A percentile compares a stretch with the other conserved stretches of the same genome.
phyloP scores from a whole-genome alignment of 129 eudicot species.

The Lactuca saligna region DNA sequence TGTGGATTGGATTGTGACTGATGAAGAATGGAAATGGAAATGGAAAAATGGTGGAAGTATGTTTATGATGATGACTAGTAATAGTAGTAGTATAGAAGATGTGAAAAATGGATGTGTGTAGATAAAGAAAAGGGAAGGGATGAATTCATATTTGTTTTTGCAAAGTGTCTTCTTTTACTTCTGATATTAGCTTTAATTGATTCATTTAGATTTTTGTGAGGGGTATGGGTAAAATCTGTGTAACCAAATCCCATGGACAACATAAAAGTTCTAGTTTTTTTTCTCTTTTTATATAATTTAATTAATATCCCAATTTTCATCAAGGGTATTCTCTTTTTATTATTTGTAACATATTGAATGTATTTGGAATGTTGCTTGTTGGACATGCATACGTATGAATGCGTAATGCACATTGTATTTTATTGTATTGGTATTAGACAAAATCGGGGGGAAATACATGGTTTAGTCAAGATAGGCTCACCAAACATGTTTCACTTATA shows the following conservation, averaged over 20 bases:
- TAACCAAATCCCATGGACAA: conserved; percentile 31
- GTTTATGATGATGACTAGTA: neutral
- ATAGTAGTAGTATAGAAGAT: conserved; percentile 21
- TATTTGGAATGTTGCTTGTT: too few relatives aligned
- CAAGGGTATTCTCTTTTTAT: neutral
- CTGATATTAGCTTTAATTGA: conserved; percentile 34
- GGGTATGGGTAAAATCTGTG: conserved; percentile 27
- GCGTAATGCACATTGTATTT: too few relatives aligned
- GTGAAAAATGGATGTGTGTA: conserved; percentile 42
- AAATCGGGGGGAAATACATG: too few relatives aligned
- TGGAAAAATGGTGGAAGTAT: neutral
- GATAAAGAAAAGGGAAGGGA: conserved; percentile 31
- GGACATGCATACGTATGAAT: too few relatives aligned
- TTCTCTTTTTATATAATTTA: neutral
- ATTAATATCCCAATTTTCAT: neutral
- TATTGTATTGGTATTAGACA: too few relatives aligned
- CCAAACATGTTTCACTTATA: too few relatives aligned
- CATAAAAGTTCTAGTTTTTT: conserved; percentile 22
- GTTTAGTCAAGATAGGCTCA: too few relatives aligned
- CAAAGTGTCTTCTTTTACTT: conserved; percentile 21
- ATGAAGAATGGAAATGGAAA: neutral
- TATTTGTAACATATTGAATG: neutral
- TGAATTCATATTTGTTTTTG: conserved; percentile 38
- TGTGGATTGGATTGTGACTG: conserved; percentile 77
- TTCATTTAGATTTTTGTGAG: conserved; percentile 40